These are phyloP conservation scores for Fusarium floridanum DNA, from an alignment of 2,329 filamentous ascomycete genomes.

Conservation along the genomic window DNA sequence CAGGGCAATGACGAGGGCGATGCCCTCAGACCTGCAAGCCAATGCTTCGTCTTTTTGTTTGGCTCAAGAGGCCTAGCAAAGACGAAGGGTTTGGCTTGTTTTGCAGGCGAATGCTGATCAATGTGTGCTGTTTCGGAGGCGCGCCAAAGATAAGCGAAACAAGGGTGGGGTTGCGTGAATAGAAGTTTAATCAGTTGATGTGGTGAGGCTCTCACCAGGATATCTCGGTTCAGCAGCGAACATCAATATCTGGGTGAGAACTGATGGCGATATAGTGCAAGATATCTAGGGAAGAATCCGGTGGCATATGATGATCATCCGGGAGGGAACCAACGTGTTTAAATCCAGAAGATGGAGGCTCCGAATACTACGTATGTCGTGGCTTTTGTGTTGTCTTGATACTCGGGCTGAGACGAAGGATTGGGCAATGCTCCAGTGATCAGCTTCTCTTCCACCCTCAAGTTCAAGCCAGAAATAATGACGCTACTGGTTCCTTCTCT, in stretches of 20 bases:
- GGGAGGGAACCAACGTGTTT: neutral
- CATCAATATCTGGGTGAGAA: neutral
- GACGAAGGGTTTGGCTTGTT: neutral
- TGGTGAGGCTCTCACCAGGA: slow-evolving; percentile 1
- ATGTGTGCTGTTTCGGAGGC: neutral
- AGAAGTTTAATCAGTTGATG: neutral
- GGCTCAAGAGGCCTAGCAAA: neutral
- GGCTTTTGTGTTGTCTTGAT: slow-evolving; percentile 10
- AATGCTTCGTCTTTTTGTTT: neutral
- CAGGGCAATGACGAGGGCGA: slow-evolving; percentile 16
- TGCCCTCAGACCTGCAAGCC: slow-evolving; percentile 1
- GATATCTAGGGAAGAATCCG: neutral
- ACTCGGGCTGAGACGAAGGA: slow-evolving; percentile 12
- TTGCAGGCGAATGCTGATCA: slow-evolving; percentile 11
- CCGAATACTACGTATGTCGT: neutral
- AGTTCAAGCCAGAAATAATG: neutral
- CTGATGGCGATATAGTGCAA: neutral
- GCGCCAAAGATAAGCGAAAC: slow-evolving; percentile 11
- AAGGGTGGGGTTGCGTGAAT: slow-evolving; percentile 2
- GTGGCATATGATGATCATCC: neutral
- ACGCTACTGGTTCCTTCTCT: neutral
- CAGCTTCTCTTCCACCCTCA: neutral
- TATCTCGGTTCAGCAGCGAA: neutral
- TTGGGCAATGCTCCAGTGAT: slow-evolving; percentile 4
- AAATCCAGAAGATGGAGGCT: neutral